phyloP scores from a whole-genome alignment of 1,284 basidiomycete species.

The Ceratobasidium theobromae region DNA sequence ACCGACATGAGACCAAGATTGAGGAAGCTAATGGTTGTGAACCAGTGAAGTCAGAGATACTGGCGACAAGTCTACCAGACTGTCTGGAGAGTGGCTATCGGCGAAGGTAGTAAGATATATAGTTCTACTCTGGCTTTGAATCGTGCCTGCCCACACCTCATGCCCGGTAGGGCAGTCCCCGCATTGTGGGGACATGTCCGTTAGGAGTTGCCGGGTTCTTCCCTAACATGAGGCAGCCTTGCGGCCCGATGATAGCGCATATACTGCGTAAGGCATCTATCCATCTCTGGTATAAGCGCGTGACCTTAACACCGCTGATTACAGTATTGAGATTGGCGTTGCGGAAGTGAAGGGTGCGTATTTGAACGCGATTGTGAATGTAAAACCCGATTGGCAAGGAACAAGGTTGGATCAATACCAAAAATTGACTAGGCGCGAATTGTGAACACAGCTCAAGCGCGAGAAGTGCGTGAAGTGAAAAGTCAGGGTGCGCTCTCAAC shows the following conservation, averaged over 20 bases:
- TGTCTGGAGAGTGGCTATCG: not conserved
- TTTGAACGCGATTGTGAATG: not conserved
- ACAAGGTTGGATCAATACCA: not conserved
- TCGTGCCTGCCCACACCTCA: constrained; percentile 17
- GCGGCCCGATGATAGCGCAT: constrained; percentile 3
- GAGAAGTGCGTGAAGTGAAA: constrained; percentile 20
- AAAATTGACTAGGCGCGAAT: not conserved
- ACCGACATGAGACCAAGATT: not conserved
- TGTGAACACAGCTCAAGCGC: not conserved
- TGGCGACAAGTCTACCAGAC: constrained; percentile 2
- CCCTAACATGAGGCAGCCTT: constrained; percentile 10
- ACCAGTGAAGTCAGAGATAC: too few species aligned
- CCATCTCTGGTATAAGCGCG: not conserved
- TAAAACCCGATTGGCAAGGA: not conserved
- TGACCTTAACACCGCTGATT: not conserved
- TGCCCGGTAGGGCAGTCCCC: not conserved
- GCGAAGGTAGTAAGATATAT: constrained; percentile 6
- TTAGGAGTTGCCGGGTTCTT: constrained; percentile 15
- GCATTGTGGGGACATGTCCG: not conserved
- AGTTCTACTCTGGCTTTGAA: not conserved
- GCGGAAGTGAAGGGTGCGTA: constrained; percentile 14
- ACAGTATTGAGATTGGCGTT: not conserved
- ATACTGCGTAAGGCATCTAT: constrained; percentile 10
- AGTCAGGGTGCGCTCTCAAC: not conserved
- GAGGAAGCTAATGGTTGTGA: too few species aligned